These are phyloP conservation scores for Lipomyces sp. DNA, from an alignment of 805 yeast genomes.

Conservation along the genomic window DNA sequence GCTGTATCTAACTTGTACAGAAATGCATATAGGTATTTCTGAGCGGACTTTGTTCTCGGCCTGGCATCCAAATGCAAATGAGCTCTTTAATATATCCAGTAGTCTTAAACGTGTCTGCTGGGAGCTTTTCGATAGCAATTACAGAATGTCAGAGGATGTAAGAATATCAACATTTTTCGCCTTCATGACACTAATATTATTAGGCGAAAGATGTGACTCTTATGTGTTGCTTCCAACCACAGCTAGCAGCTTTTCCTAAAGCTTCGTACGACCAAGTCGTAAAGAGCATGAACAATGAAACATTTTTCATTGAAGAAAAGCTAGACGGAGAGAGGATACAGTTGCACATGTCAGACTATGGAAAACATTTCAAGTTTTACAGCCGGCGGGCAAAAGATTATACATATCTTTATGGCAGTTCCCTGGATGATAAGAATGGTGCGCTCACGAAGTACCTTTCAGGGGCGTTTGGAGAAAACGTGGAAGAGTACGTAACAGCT, in stretches of 20 bases:
- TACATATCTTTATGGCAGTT: conserved; percentile 68
- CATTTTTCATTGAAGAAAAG: conserved; percentile 83
- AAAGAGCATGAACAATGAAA: conserved; percentile 43
- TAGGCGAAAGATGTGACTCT: conserved; percentile 52
- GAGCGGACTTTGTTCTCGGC: conserved; percentile 60
- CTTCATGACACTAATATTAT: background rate
- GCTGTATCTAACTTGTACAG: conserved; percentile 16
- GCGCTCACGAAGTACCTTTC: conserved; percentile 59
- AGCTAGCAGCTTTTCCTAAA: conserved; percentile 64
- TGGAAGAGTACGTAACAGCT: conserved; percentile 46
- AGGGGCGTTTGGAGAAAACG: conserved; percentile 48
- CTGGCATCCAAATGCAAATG: conserved; percentile 83
- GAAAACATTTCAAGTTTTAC: conserved; percentile 54
- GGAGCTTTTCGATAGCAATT: conserved; percentile 57
- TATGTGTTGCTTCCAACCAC: conserved; percentile 72
- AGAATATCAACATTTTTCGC: conserved; percentile 43
- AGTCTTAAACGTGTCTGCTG: conserved; percentile 65
- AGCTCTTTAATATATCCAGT: conserved; percentile 66
- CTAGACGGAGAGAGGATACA: conserved; percentile 92
- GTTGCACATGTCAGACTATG: conserved; percentile 64
- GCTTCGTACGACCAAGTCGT: conserved; percentile 56
- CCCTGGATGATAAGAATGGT: conserved; percentile 50
- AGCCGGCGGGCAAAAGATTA: conserved; percentile 77
- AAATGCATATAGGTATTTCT: conserved; percentile 55
- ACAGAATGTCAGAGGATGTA: conserved; percentile 51